Evolutionary conservation across 768 basidiomycete genomes (phyloP), one percentile per base, ranked within the genome.

Genomic region (Amylocystis lapponica): DNA sequence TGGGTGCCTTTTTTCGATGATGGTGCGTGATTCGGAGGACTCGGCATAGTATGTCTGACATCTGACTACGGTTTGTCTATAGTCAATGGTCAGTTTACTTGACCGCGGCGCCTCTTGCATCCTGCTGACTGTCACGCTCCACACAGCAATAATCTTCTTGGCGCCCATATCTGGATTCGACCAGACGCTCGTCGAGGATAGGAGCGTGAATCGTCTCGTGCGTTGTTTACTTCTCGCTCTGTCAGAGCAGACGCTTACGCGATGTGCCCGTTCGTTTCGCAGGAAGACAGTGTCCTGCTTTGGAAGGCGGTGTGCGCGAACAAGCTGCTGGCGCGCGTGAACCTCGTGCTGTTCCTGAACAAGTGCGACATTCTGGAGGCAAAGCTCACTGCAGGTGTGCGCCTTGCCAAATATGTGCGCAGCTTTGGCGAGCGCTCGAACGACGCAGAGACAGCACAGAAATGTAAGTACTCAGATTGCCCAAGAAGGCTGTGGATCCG

Each of bases 331-430:
- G 77, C 76, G 33, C 68, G 74, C 34, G 84, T 87, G 23, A 82
- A 85, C 50, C 67, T 88, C 26, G 81, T 89, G 47, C 69, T 89
- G 35, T 90, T 89, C 67, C 67, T 90, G 40, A 90, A 89, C 66
- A 90, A 90, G 59, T 81, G 81, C 46, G 86, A 88, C 54, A 83
- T 88, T 46, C 64, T 89, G 41, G 75, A 75, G 47, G 53, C 69
- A 34, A 88, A 88, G 54, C 74, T 88, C 10, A 63, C 66, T 16
- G 70, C 81, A 1, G 86, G 86, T 23, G 71, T 84, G 44, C 70
- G 71, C 46, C 64, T 88, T 23, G 63, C 70, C 26, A 79, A 82
- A 56, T 83, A 82, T 52, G 83, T 88, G 23, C 74, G 82, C 36
- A 84, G 81, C 36, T 88, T 82, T 55, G 76, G 74, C 8, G 75